Evolutionary conservation across 768 basidiomycete genomes (phyloP).

Genomic region (Panaeolus papilionaceus): DNA sequence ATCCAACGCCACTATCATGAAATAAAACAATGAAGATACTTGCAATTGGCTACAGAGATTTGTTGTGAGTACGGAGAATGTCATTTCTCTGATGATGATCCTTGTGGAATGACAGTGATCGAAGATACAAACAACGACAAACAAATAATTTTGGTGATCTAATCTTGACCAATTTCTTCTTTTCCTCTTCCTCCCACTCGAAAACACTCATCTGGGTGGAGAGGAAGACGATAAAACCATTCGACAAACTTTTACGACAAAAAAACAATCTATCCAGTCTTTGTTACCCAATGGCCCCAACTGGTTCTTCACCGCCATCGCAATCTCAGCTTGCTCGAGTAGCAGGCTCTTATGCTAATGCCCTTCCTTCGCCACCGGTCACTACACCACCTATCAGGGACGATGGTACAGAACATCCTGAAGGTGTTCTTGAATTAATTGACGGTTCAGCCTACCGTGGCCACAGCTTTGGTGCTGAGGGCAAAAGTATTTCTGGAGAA

Average conservation of each 20-base stretch:
- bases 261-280: slow-evolving; percentile 16
- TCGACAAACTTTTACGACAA: slow-evolving; percentile 17
- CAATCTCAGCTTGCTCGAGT: slow-evolving; percentile 46
- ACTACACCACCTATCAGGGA: slow-evolving; percentile 38
- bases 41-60: too few relatives aligned
- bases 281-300: slow-evolving; percentile 22
- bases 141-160: slow-evolving; percentile 44
- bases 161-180: slow-evolving; percentile 43
- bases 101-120: slow-evolving; percentile 16
- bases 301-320: slow-evolving; percentile 39
- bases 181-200: slow-evolving; percentile 61
- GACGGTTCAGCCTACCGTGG: slow-evolving; percentile 92
- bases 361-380: slow-evolving; percentile 42
- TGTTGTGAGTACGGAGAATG: not conserved
- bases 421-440: slow-evolving; percentile 85
- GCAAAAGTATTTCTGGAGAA: slow-evolving; percentile 93
- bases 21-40: not conserved
- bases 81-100: not conserved
- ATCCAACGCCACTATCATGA: not conserved
- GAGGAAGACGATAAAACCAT: slow-evolving; percentile 46
- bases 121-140: slow-evolving; percentile 36
- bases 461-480: slow-evolving; percentile 91
- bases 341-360: slow-evolving; percentile 40
- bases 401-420: slow-evolving; percentile 40
- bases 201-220: slow-evolving; percentile 48